These are phyloP conservation scores for Jaminaea rosea DNA, from an alignment of 1,284 basidiomycete genomes.

Conservation along the genomic window DNA sequence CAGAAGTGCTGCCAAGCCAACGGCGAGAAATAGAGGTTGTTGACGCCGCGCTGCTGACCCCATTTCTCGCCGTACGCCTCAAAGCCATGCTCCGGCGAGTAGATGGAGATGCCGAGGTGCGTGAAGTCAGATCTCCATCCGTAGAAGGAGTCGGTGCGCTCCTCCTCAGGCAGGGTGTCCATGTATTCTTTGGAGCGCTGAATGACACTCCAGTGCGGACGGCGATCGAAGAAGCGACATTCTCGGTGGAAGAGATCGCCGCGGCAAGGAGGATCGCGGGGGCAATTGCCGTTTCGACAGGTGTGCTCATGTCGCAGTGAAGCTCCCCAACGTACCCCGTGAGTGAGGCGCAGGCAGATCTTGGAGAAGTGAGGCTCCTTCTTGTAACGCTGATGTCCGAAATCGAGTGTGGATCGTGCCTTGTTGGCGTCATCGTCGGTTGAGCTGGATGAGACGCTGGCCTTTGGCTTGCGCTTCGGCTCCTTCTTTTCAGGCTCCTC, in stretches of 20 bases:
- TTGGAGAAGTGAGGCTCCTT: constrained; percentile 32
- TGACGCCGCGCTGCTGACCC: constrained; percentile 45
- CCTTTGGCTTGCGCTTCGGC: background rate
- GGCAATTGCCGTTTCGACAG: constrained; percentile 65
- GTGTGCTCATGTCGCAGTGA: constrained; percentile 76
- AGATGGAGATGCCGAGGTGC: constrained; percentile 80
- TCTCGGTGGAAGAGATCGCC: constrained; percentile 62
- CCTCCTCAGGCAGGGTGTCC: constrained; percentile 28
- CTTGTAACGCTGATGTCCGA: constrained; percentile 21
- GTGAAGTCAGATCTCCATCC: constrained; percentile 90
- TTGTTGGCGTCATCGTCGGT: background rate
- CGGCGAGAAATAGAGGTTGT: constrained; percentile 78
- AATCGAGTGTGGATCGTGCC: background rate
- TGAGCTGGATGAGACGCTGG: background rate
- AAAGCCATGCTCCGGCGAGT: constrained; percentile 51
- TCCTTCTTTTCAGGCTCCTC: constrained; percentile 4
- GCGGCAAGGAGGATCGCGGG: constrained; percentile 51
- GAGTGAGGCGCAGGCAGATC: constrained; percentile 57
- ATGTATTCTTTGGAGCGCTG: constrained; percentile 55
- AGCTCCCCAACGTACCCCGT: constrained; percentile 84
- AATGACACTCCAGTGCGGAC: constrained; percentile 70
- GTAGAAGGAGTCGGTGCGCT: constrained; percentile 64
- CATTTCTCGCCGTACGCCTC: background rate
- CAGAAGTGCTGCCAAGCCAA: constrained; percentile 82
- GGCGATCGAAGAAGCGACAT: constrained; percentile 74